Percentiles rank a stretch among this genome's conserved stretches.
phyloP scores from a whole-genome alignment of 2,329 filamentous ascomycete genomes.

The Trichocomaceae sp. region DNA sequence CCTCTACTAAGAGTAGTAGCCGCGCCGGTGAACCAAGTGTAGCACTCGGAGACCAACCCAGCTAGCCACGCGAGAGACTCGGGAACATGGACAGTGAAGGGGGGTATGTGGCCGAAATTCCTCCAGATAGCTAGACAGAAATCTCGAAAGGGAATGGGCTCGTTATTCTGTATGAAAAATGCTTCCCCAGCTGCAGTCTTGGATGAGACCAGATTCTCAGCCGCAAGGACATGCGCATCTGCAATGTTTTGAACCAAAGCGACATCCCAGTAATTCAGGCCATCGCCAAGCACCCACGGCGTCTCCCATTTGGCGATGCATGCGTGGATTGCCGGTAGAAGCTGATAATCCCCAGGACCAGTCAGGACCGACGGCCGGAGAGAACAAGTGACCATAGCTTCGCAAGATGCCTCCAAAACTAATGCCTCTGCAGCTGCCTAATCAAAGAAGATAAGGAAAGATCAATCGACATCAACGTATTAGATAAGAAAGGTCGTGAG shows the following conservation, averaged over 20 bases:
- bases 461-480: neutral
- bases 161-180: conserved; percentile 44
- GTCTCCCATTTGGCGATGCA: conserved; percentile 40
- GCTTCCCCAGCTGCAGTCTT: conserved; percentile 39
- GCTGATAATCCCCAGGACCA: conserved; percentile 38
- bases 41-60: conserved; percentile 42
- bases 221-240: conserved; percentile 41
- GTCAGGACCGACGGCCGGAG: conserved; percentile 40
- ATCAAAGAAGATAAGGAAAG: conserved; percentile 10
- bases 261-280: conserved; percentile 39
- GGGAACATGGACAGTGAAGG: conserved; percentile 45
- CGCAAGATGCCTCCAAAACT: conserved; percentile 33
- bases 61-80: conserved; percentile 42
- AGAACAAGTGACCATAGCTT: conserved; percentile 32
- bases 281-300: conserved; percentile 36
- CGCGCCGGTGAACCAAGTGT: conserved; percentile 42
- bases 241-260: conserved; percentile 40
- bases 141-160: conserved; percentile 40
- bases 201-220: conserved; percentile 36
- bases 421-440: conserved; percentile 38
- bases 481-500: neutral
- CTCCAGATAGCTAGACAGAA: conserved; percentile 41
- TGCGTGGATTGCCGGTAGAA: conserved; percentile 38
- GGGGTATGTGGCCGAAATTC: conserved; percentile 46
- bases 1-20: conserved; percentile 47